Base-by-base conservation (phyloP, 2,329 filamentous ascomycete species). In the Thelonectria olida region DNA sequence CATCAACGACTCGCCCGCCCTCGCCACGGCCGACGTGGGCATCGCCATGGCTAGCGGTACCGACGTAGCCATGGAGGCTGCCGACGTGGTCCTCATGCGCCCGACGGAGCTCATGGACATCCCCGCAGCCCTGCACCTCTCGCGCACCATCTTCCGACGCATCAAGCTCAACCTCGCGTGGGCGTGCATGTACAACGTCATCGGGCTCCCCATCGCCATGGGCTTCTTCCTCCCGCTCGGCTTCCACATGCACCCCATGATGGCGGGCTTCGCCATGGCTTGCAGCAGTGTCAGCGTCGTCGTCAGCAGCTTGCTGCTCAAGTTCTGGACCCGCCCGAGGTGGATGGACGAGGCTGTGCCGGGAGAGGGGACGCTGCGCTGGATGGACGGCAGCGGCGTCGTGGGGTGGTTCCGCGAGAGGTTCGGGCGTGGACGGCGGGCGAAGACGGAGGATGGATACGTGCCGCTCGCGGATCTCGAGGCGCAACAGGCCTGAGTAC, bases 1-100 rank as follows among this genome's bases (percentile, higher is more conserved):
- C 41, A 97, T 99, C 85, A 99, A 99, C 78, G 96, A 99, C 80
- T 97, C 93, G 0, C 96, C 96, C 0, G 96, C 96, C 1, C 87
- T 99, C 10, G 96, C 93, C 0, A 97, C 93, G 0, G 94, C 96
- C 10, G 90, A 97, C 69, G 89, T 98, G 25, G 96, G 96, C 65
- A 97, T 99, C 68, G 94, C 94, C 59, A 92, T 99, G 78, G 87
- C 92, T 5, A 93, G 90, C 7, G 96, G 96, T 58, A 98, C 96
- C 0, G 96, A 98, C 74, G 95, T 99, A 1, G 96, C 96, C 50
- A 97, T 99, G 88, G 96, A 98, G 80, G 96, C 96, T 1, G 96
- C 96, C 0, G 93, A 97, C 71, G 88, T 99, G 17, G 96, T 99
- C 15, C 88, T 99, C 55, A 99, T 99, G 95, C 89, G 91, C 3